Conservation (phyloP, 352 stramenopile species). For the Bremia lactucae region DNA sequence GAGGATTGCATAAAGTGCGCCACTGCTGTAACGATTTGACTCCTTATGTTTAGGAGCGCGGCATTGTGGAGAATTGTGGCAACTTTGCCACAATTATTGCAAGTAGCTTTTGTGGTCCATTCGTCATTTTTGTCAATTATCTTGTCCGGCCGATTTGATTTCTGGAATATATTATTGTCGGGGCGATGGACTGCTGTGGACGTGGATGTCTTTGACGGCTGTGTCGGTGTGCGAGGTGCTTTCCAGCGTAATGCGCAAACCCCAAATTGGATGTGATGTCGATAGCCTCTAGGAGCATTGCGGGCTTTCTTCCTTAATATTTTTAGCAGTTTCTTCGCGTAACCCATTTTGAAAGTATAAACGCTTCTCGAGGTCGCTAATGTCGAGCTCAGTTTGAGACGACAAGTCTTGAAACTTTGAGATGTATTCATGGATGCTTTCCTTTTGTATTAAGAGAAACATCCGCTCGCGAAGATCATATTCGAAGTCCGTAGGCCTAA, state of each 20-base stretch:
- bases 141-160: background rate
- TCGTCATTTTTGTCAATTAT: background rate
- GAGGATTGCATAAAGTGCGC: slow-evolving; percentile 1
- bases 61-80: background rate
- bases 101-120: background rate
- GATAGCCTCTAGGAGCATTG: too few species aligned
- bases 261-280: too few species aligned
- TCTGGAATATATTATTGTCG: background rate
- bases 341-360: background rate
- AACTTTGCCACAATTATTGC: background rate
- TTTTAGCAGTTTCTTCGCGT: background rate
- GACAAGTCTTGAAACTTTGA: background rate
- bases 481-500: background rate
- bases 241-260: background rate
- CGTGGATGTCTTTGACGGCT: background rate
- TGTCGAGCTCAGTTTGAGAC: background rate
- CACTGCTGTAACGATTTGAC: background rate
- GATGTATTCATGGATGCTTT: background rate
- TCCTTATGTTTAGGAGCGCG: background rate
- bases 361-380: too few species aligned
- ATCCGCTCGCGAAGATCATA: background rate
- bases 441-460: background rate
- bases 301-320: background rate
- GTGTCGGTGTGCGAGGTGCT: background rate
- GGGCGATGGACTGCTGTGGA: background rate